Evolutionary conservation across 176 grass and related monocot species (phyloP).

Genomic region (Eragrostis nindensis): DNA sequence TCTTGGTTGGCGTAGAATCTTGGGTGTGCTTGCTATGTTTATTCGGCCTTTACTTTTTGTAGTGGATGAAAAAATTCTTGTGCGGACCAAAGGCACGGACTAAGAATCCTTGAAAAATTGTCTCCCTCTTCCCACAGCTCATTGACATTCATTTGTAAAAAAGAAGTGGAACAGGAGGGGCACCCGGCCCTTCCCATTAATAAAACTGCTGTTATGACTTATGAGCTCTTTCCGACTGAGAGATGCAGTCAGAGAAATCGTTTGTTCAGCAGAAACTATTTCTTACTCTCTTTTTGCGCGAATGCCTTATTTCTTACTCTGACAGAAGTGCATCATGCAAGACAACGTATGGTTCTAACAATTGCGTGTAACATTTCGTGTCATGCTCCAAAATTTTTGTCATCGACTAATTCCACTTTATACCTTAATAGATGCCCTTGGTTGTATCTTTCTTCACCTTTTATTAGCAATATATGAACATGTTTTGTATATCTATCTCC

Average conservation of each 20-base stretch:
- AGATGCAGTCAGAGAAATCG: neutral
- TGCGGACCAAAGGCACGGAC: neutral
- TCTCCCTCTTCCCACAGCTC: too few relatives aligned
- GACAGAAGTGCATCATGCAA: neutral
- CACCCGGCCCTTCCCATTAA: neutral
- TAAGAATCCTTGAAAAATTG: too few relatives aligned
- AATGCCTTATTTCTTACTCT: neutral
- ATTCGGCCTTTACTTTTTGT: neutral
- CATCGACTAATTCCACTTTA: neutral
- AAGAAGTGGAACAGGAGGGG: too few relatives aligned
- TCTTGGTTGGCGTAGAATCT: neutral
- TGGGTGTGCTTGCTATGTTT: neutral
- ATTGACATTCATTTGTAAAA: too few relatives aligned
- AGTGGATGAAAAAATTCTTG: neutral
- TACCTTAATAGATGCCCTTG: neutral
- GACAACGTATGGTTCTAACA: neutral
- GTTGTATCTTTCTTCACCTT: neutral
- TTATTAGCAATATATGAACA: neutral
- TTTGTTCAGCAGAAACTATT: neutral
- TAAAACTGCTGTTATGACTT: neutral
- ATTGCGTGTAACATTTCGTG: neutral
- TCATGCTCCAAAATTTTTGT: neutral
- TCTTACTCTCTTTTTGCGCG: too few relatives aligned
- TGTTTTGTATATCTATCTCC: neutral
- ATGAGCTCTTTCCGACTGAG: neutral